Base-by-base conservation (phyloP, 352 stramenopile genomes). In the Globisporangium nagaii region DNA sequence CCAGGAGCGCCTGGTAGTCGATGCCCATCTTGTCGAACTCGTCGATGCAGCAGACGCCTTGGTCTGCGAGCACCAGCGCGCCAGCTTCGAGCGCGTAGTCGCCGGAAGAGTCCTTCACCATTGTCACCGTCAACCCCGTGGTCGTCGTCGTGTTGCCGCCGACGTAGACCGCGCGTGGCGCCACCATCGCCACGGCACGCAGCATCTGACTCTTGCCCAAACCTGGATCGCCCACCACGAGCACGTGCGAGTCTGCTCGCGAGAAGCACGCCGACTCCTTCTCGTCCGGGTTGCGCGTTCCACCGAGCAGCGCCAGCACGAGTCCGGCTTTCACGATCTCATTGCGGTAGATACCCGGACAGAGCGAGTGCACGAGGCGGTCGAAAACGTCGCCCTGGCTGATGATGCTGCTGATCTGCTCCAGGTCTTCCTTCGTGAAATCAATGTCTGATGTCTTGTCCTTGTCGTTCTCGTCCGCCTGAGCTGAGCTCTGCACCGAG, bases 21-120 rank as follows among this genome's bases (percentile, higher is more conserved):
- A 79, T 79, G 3, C 73, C 74, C 93, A 99, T 98, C 68, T 99
- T 99, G 68, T 99, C 97, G 56, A 99, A 98, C 68, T 99, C 96
- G 63, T 99, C 96, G 56, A 99, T 98, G 71, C 94, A 98, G 65
- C 95, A 98, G 6, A 98, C 83, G 9, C 96, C 97, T 57, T 97
- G 83, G 65, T 98, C 95, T 5, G 90, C 90, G n/a, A 98, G 70
- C 25, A 94, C 91, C 15, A 98, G 70, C 27, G 92, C 93, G 32
- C 93, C 93, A 17, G 92, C 91, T 73, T 98, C 89, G 19, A 98
- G 85, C 10, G 86, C 89, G 25, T 95, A 91, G 44, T 98, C 90
- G 9, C 89, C 92, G 1, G 87, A 85, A 19, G 86, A 74, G 66
- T 99, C 96, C 66, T 98, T 98, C 13, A 88, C 88, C 69, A 99